phyloP scores from a whole-genome alignment of 345 rosid species.

The Lepidium didymum region DNA sequence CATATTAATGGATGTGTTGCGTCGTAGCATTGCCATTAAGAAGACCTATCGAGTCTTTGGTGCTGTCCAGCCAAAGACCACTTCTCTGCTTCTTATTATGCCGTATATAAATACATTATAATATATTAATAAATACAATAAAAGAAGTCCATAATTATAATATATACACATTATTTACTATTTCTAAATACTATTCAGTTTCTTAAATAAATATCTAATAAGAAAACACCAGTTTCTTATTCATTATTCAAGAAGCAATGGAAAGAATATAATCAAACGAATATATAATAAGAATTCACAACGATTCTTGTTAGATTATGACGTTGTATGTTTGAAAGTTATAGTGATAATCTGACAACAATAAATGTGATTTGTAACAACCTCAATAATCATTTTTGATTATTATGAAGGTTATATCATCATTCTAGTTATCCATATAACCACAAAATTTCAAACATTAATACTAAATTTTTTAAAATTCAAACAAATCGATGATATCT shows the following conservation, averaged over 20 bases:
- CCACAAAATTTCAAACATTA: no score
- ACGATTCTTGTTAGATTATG: not conserved
- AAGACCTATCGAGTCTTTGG: constrained; percentile 13
- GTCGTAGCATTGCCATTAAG: constrained; percentile 23
- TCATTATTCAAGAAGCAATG: no score
- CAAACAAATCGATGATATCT: no score
- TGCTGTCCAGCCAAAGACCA: constrained; percentile 34
- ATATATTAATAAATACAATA: not conserved
- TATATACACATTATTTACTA: not conserved
- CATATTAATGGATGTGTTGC: constrained; percentile 11
- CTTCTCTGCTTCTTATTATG: constrained; percentile 18
- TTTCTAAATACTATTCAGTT: not conserved
- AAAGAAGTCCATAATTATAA: not conserved
- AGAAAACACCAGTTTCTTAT: no score
- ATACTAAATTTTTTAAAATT: no score
- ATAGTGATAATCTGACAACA: not conserved
- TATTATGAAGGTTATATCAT: no score
- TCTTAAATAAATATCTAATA: no score
- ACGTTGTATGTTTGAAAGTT: not conserved
- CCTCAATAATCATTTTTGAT: not conserved
- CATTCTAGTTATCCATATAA: no score
- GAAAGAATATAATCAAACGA: no score
- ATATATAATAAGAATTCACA: no score
- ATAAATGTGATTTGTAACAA: not conserved
- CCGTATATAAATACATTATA: not conserved